Conservation (phyloP, 202 grass and related monocot species). For the Cymbopogon flexuosus region DNA sequence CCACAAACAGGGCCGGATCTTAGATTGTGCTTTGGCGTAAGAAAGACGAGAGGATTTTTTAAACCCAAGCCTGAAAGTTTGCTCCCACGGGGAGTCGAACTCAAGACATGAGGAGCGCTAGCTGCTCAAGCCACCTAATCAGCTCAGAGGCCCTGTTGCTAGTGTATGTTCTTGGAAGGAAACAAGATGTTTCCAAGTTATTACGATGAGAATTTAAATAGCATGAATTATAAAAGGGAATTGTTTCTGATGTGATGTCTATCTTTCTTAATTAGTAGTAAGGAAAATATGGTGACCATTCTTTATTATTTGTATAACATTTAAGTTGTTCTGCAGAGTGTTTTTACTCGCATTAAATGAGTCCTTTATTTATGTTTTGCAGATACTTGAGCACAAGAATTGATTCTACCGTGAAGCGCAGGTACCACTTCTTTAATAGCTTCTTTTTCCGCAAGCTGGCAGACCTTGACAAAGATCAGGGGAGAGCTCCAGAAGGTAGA, state of each 20-base stretch:
- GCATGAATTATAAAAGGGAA: background rate
- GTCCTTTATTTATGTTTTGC: conserved; percentile 36
- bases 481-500: conserved; percentile 70
- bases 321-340: conserved; percentile 17
- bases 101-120: background rate
- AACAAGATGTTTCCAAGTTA: background rate
- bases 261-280: background rate
- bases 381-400: conserved; percentile 85
- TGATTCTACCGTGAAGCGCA: conserved; percentile 45
- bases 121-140: background rate
- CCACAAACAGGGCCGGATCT: background rate
- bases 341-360: conserved; percentile 15
- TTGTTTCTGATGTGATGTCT: background rate
- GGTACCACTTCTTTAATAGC: conserved; percentile 90
- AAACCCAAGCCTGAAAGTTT: background rate
- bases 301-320: conserved; percentile 6
- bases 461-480: conserved; percentile 94
- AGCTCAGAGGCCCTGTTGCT: background rate
- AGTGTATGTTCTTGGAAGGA: background rate
- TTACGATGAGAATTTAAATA: conserved; percentile 15
- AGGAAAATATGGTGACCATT: background rate
- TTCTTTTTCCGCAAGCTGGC: conserved; percentile 99
- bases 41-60: background rate
- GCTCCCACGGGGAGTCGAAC: background rate
- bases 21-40: background rate